These are phyloP conservation scores for Scedosporium boydii DNA, from an alignment of 2,329 filamentous ascomycete species.

Conservation along the genomic window DNA sequence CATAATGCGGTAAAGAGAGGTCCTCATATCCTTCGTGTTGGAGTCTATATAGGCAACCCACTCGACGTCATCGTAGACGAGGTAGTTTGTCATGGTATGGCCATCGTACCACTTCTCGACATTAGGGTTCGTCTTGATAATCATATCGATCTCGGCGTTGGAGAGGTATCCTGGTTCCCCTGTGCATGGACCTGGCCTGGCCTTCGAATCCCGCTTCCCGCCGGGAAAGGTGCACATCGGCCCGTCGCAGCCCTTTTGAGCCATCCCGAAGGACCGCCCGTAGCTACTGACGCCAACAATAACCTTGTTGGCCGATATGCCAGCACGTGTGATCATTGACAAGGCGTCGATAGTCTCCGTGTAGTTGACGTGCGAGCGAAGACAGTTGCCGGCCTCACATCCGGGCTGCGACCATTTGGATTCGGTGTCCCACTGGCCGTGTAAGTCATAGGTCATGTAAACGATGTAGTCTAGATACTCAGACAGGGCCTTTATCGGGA, in stretches of 20 bases:
- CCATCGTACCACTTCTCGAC: background rate
- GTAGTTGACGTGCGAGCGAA: constrained; percentile 24
- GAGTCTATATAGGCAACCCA: constrained; percentile 17
- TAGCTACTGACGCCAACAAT: constrained; percentile 22
- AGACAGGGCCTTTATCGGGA: constrained; percentile 22
- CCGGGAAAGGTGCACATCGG: constrained; percentile 17
- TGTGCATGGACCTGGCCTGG: constrained; percentile 18
- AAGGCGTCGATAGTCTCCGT: constrained; percentile 24
- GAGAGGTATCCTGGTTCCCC: constrained; percentile 19
- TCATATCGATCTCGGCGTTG: background rate
- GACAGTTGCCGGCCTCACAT: constrained; percentile 22
- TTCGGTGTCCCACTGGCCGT: constrained; percentile 20
- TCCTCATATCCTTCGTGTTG: constrained; percentile 10
- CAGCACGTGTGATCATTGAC: constrained; percentile 16
- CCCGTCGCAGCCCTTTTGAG: constrained; percentile 15
- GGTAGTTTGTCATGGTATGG: constrained; percentile 7
- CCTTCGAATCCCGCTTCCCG: constrained; percentile 10
- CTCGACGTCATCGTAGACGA: constrained; percentile 14
- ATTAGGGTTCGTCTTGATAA: background rate
- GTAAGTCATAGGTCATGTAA: constrained; percentile 25
- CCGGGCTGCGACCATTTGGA: constrained; percentile 16
- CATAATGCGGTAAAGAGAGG: constrained; percentile 7
- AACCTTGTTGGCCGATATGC: constrained; percentile 19
- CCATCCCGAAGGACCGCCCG: constrained; percentile 24
- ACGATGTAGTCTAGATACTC: constrained; percentile 22